phyloP scores from a whole-genome alignment of 179 eudicot genomes.

The Spinacia oleracea region DNA sequence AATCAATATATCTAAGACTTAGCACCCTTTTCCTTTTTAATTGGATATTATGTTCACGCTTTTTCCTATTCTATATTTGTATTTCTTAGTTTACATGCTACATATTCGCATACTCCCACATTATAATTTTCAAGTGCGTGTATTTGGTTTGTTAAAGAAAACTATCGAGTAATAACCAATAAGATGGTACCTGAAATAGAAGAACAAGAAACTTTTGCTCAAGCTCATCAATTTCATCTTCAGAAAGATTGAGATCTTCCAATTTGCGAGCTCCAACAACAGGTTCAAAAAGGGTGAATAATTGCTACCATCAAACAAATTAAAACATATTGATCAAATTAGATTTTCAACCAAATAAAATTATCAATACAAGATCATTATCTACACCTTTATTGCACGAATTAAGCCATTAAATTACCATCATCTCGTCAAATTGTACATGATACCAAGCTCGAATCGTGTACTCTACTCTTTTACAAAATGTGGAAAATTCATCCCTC shows the following conservation, averaged over 20 bases:
- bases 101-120: neutral
- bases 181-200: slow-evolving; percentile 40
- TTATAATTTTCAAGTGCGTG: neutral
- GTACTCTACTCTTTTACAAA: slow-evolving; percentile 45
- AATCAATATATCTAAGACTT: too few relatives aligned
- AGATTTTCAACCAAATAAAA: neutral
- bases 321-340: neutral
- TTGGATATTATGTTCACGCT: too few relatives aligned
- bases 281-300: slow-evolving; percentile 42
- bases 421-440: slow-evolving; percentile 43
- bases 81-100: neutral
- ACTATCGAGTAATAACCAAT: too few relatives aligned
- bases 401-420: slow-evolving; percentile 28
- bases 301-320: slow-evolving; percentile 27
- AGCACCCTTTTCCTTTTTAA: too few relatives aligned
- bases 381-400: neutral
- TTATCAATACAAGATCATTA: neutral
- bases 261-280: slow-evolving; percentile 38
- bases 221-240: slow-evolving; percentile 36
- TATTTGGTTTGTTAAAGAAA: neutral
- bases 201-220: slow-evolving; percentile 39
- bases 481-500: slow-evolving; percentile 29
- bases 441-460: slow-evolving; percentile 52
- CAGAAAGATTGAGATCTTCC: slow-evolving; percentile 35
- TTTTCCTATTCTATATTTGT: too few relatives aligned